These are phyloP conservation scores for Fusarium kyushuense DNA, from an alignment of 2,329 filamentous ascomycete species.

Conservation along the genomic window DNA sequence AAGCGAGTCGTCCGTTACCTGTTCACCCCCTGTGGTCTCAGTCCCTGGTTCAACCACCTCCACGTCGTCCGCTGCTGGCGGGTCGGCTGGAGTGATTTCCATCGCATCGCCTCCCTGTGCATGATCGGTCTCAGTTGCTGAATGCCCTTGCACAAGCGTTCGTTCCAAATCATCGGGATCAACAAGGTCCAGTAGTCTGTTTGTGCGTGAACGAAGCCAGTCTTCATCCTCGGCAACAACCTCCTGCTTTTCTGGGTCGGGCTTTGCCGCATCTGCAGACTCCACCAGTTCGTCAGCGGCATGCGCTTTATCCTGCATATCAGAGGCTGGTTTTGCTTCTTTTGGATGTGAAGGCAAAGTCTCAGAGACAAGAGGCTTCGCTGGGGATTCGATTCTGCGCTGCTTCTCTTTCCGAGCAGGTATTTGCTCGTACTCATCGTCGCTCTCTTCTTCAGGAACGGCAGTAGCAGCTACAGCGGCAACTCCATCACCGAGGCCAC, in stretches of 20 bases:
- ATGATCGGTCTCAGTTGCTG: slow-evolving; percentile 31
- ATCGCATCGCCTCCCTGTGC: slow-evolving; percentile 30
- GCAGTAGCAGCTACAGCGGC: slow-evolving; percentile 50
- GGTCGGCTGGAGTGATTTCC: slow-evolving; percentile 30
- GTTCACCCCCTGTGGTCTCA: slow-evolving; percentile 42
- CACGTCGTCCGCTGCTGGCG: slow-evolving; percentile 33
- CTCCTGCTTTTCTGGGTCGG: slow-evolving; percentile 44
- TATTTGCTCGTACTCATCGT: slow-evolving; percentile 80
- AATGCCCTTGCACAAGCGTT: slow-evolving; percentile 34
- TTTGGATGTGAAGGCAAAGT: slow-evolving; percentile 37
- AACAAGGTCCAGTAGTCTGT: slow-evolving; percentile 83
- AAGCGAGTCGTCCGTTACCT: slow-evolving; percentile 46
- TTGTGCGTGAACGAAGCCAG: slow-evolving; percentile 92
- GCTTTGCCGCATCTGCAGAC: slow-evolving; percentile 40
- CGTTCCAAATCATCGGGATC: slow-evolving; percentile 73
- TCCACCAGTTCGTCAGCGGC: slow-evolving; percentile 39
- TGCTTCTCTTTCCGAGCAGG: slow-evolving; percentile 65
- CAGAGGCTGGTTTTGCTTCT: slow-evolving; percentile 33
- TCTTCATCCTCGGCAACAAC: slow-evolving; percentile 78
- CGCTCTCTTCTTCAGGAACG: slow-evolving; percentile 70
- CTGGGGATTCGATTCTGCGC: slow-evolving; percentile 52
- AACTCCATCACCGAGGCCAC: slow-evolving; percentile 37
- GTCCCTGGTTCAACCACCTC: slow-evolving; percentile 45
- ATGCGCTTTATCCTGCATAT: slow-evolving; percentile 21
- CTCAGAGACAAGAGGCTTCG: slow-evolving; percentile 35